Conservation (phyloP, 1,139 yeast species). For the Oligophagozyma castellii region DNA sequence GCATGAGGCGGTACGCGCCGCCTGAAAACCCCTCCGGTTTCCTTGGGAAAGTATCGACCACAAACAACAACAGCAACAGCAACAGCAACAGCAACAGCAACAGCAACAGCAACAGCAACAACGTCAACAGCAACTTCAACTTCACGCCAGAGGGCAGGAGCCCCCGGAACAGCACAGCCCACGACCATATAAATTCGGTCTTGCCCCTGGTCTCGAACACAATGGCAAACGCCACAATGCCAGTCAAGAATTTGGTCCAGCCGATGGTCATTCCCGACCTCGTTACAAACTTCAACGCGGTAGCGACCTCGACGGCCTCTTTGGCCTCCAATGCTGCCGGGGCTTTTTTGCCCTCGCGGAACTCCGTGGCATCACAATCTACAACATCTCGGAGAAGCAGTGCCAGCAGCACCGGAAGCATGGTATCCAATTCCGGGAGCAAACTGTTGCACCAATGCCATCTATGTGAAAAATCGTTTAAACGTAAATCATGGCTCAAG, state of each 20-base stretch:
- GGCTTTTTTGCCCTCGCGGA: constrained; percentile 1
- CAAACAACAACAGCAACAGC: constrained; percentile 2
- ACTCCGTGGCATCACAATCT: no score
- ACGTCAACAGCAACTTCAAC: not conserved
- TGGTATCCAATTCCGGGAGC: no score
- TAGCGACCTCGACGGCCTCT: constrained; percentile 34
- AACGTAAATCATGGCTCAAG: constrained; percentile 85
- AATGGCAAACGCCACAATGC: constrained; percentile 4
- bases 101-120: not conserved
- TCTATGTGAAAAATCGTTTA: constrained; percentile 62
- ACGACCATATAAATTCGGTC: not conserved
- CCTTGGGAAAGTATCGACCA: no score
- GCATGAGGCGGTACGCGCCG: constrained; percentile 2
- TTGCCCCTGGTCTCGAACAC: not conserved
- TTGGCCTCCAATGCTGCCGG: not conserved
- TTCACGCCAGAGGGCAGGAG: not conserved
- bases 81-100: constrained; percentile 3
- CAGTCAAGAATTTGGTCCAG: constrained; percentile 6
- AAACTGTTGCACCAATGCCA: constrained; percentile 78
- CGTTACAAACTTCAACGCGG: no score
- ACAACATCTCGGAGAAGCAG: no score
- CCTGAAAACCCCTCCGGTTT: no score
- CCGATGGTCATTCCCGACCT: constrained; percentile 18
- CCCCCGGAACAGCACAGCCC: not conserved
- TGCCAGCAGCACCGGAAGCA: no score